phyloP scores from a whole-genome alignment of 2,329 filamentous ascomycete genomes.

The Neonectria coccinea region DNA sequence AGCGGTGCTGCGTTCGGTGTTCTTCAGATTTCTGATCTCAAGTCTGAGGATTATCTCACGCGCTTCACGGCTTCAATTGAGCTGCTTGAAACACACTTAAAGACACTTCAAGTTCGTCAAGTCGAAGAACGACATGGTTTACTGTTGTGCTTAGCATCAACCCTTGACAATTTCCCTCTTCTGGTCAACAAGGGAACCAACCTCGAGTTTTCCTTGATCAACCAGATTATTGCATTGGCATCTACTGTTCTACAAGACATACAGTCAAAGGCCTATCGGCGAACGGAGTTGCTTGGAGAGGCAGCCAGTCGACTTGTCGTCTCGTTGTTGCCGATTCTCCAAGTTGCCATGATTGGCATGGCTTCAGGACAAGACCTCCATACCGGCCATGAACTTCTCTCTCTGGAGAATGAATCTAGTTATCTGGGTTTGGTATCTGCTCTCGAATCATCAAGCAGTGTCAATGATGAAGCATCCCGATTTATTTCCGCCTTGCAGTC shows the following conservation, averaged over 20 bases:
- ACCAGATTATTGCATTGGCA: constrained; percentile 46
- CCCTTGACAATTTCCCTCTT: constrained; percentile 62
- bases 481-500: constrained; percentile 46
- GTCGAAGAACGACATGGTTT: constrained; percentile 78
- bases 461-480: constrained; percentile 26
- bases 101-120: constrained; percentile 63
- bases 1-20: constrained; percentile 77
- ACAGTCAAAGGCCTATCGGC: constrained; percentile 61
- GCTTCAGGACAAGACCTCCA: constrained; percentile 22
- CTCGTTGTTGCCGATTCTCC: constrained; percentile 61
- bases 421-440: constrained; percentile 40
- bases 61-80: constrained; percentile 53
- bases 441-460: constrained; percentile 29
- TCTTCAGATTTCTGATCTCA: constrained; percentile 51
- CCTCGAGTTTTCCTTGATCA: constrained; percentile 41
- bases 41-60: constrained; percentile 34
- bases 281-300: constrained; percentile 74
- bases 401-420: constrained; percentile 30
- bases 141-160: constrained; percentile 69
- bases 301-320: constrained; percentile 69
- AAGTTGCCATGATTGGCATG: constrained; percentile 48
- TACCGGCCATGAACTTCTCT: constrained; percentile 44
- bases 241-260: constrained; percentile 56
- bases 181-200: constrained; percentile 38
- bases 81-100: constrained; percentile 59